Evolutionary conservation across 805 yeast species (phyloP).

Genomic region (Wickerhamiella alocasiicola): DNA sequence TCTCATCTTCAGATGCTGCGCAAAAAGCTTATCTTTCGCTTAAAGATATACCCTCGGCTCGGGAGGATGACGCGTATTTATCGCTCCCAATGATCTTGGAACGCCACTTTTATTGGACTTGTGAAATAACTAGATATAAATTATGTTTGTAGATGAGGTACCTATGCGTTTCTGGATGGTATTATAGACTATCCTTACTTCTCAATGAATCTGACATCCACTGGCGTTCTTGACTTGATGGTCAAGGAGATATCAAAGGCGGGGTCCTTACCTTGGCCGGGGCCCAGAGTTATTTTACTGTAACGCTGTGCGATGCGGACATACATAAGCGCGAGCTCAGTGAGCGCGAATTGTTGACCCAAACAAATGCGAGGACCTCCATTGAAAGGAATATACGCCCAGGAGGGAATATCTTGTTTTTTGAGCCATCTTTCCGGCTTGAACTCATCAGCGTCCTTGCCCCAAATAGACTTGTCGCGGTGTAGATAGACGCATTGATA

Average conservation of each 20-base stretch:
- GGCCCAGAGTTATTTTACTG: not conserved
- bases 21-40: no score
- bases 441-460: slow-evolving; percentile 31
- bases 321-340: slow-evolving; percentile 29
- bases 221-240: slow-evolving; percentile 2
- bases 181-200: not conserved
- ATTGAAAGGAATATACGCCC: slow-evolving; percentile 42
- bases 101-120: no score
- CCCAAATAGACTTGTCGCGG: slow-evolving; percentile 29
- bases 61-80: no score
- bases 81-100: no score
- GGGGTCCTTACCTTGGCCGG: not conserved
- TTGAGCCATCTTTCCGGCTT: slow-evolving; percentile 30
- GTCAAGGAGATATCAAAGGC: slow-evolving; percentile 4
- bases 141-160: no score
- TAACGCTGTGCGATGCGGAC: slow-evolving; percentile 13
- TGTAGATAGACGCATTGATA: slow-evolving; percentile 32
- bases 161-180: no score
- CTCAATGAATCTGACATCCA: slow-evolving; percentile 1
- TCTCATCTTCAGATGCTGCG: no score
- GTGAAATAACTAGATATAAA: no score
- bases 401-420: slow-evolving; percentile 27
- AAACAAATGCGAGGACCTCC: slow-evolving; percentile 47
- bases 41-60: no score
- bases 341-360: slow-evolving; percentile 46